These are phyloP conservation scores for Fusarium pseudonygamai DNA, from an alignment of 2,329 filamentous ascomycete species.

Conservation along the genomic window DNA sequence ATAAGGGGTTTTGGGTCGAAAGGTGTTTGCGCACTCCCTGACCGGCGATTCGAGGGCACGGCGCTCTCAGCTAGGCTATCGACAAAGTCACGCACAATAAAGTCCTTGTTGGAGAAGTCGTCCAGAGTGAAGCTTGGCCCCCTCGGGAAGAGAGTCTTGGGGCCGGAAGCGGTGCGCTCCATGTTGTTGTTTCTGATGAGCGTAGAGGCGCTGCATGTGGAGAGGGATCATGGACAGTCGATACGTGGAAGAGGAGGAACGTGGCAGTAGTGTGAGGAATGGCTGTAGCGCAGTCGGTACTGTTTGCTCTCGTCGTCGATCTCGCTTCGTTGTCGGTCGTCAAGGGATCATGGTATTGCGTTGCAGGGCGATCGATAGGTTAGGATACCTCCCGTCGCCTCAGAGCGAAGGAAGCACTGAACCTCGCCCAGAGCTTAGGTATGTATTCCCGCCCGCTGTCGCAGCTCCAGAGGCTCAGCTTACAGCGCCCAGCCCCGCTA, in stretches of 20 bases:
- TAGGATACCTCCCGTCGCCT: constrained; percentile 12
- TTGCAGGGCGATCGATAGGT: constrained; percentile 18
- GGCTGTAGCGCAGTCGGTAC: background rate
- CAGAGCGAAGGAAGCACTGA: background rate
- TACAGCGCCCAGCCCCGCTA: constrained; percentile 24
- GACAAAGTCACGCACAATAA: constrained; percentile 98
- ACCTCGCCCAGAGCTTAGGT: background rate
- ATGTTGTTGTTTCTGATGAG: constrained; percentile 45
- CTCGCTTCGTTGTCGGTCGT: constrained; percentile 27
- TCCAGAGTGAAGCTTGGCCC: constrained; percentile 88
- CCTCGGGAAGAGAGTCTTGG: constrained; percentile 77
- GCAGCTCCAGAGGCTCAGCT: constrained; percentile 26
- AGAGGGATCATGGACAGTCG: constrained; percentile 18
- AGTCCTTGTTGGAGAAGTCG: constrained; percentile 89
- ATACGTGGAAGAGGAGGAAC: constrained; percentile 2
- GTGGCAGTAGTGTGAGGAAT: background rate
- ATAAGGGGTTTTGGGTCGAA: constrained; percentile 99
- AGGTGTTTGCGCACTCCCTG: constrained; percentile 68
- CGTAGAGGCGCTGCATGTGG: constrained; percentile 46
- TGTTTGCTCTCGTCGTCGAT: constrained; percentile 23
- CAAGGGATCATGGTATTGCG: constrained; percentile 19
- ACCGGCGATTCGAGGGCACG: constrained; percentile 81
- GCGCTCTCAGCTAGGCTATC: constrained; percentile 90
- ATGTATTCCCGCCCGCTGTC: background rate
- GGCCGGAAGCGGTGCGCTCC: constrained; percentile 58